A percentile compares a stretch with the other conserved stretches of the same genome.
These are phyloP conservation scores for Tolypocladium amazonense DNA, from an alignment of 2,329 filamentous ascomycete species.

Conservation along the genomic window DNA sequence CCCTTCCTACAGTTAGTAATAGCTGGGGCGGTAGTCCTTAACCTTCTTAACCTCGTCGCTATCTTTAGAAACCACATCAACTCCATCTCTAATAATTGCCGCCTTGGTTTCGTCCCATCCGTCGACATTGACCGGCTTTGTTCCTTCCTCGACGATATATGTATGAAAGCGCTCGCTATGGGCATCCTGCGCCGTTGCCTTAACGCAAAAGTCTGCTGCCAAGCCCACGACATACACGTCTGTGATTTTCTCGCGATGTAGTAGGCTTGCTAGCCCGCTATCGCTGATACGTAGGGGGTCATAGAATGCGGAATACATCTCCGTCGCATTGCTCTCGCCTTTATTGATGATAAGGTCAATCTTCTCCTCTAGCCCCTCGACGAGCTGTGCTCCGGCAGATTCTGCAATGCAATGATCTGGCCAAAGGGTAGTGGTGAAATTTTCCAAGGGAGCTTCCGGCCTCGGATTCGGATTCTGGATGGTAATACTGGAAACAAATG, in stretches of 20 bases:
- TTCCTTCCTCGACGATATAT: constrained; percentile 69
- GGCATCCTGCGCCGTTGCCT: constrained; percentile 69
- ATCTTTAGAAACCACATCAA: not conserved
- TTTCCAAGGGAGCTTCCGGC: not conserved
- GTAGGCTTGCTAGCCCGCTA: constrained; percentile 47
- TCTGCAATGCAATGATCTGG: not conserved
- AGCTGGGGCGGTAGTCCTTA: no score
- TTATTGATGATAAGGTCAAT: not conserved
- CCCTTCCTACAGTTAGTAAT: no score
- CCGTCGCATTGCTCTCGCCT: constrained; percentile 20
- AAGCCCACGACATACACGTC: constrained; percentile 81
- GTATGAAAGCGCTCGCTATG: constrained; percentile 63
- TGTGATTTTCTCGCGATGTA: constrained; percentile 52
- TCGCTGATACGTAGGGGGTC: constrained; percentile 62
- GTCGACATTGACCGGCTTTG: constrained; percentile 35
- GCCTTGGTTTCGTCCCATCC: not conserved
- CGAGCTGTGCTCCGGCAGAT: not conserved
- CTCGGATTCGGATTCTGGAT: not conserved
- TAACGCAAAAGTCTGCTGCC: constrained; percentile 85
- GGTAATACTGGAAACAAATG: not conserved
- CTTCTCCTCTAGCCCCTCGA: not conserved
- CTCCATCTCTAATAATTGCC: not conserved
- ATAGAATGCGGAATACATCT: constrained; percentile 92
- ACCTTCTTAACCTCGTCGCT: not conserved
- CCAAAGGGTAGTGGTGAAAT: not conserved